phyloP scores from a whole-genome alignment of 176 grass and related monocot species.

The Carex littledalei region DNA sequence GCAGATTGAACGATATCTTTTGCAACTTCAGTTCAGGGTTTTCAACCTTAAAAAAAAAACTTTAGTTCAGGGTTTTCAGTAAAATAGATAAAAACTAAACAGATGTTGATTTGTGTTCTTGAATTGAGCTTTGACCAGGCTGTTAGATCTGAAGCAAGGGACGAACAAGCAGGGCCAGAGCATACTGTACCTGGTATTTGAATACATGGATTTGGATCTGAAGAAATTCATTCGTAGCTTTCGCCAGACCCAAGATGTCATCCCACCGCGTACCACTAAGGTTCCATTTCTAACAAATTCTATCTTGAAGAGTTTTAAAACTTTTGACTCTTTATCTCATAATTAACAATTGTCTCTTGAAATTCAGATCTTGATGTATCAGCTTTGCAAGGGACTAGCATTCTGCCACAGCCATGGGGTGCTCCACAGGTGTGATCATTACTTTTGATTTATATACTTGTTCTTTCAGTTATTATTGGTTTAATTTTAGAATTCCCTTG shows the following conservation, averaged over 20 bases:
- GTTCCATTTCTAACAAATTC: constrained; percentile 17
- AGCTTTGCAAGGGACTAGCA: constrained; percentile 84
- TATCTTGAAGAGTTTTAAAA: background rate
- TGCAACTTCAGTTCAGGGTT: too few relatives aligned
- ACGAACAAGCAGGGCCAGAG: constrained; percentile 84
- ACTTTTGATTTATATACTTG: background rate
- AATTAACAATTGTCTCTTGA: background rate
- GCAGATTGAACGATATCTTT: too few relatives aligned
- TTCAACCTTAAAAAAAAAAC: too few relatives aligned
- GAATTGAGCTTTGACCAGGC: constrained; percentile 19
- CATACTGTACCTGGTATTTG: constrained; percentile 94
- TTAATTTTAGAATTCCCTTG: background rate
- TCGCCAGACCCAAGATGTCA: constrained; percentile 54
- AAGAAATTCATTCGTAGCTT: constrained; percentile 89
- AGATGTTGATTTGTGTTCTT: constrained; percentile 12
- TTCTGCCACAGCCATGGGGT: constrained; percentile 83
- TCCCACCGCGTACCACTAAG: constrained; percentile 53
- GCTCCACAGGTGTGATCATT: constrained; percentile 50
- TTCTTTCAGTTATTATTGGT: background rate
- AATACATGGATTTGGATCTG: constrained; percentile 99
- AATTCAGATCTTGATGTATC: constrained; percentile 90
- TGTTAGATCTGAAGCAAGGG: constrained; percentile 94
- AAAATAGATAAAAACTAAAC: background rate
- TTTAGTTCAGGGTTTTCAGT: too few relatives aligned
- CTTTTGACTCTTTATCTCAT: background rate